Percentiles rank a stretch among this genome's conserved stretches.
These are phyloP conservation scores for Anthracocystis walkeri DNA, from an alignment of 1,284 basidiomycete genomes.

Conservation along the genomic window DNA sequence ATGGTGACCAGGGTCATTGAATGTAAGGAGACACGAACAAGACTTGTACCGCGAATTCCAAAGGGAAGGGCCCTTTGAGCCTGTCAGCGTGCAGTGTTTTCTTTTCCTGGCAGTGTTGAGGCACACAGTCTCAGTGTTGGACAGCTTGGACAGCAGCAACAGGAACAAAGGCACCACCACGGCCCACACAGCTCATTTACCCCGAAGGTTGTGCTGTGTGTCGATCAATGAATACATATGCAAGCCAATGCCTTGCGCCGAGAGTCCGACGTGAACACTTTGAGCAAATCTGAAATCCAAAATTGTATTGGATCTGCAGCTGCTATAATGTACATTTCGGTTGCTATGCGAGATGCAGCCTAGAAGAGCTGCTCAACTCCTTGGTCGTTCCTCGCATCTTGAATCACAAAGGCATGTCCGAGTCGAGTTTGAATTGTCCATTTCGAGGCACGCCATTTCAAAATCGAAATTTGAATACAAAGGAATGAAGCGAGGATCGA, in stretches of 20 bases:
- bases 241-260: conserved; percentile 20
- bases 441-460: conserved; percentile 10
- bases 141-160: background rate
- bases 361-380: conserved; percentile 26
- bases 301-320: background rate
- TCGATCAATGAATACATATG: conserved; percentile 20
- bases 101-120: background rate
- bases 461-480: background rate
- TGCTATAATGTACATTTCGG: conserved; percentile 4
- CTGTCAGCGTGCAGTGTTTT: background rate
- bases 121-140: conserved; percentile 20
- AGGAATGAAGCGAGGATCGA: conserved; percentile 1
- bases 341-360: conserved; percentile 40
- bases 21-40: background rate
- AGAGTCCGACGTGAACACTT: conserved; percentile 11
- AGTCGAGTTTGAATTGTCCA: background rate
- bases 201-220: conserved; percentile 7
- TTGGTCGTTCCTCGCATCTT: background rate
- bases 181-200: background rate
- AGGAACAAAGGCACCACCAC: background rate
- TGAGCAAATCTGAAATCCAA: background rate
- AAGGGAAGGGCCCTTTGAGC: too few species aligned
- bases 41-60: background rate
- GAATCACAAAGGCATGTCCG: conserved; percentile 11
- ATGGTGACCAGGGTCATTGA: background rate